A percentile compares a stretch with the other conserved stretches of the same genome.
These are phyloP conservation scores for Pseudoscleropodium purum DNA, from an alignment of 225 moss, liverwort and hornwort genomes.

Conservation along the genomic window DNA sequence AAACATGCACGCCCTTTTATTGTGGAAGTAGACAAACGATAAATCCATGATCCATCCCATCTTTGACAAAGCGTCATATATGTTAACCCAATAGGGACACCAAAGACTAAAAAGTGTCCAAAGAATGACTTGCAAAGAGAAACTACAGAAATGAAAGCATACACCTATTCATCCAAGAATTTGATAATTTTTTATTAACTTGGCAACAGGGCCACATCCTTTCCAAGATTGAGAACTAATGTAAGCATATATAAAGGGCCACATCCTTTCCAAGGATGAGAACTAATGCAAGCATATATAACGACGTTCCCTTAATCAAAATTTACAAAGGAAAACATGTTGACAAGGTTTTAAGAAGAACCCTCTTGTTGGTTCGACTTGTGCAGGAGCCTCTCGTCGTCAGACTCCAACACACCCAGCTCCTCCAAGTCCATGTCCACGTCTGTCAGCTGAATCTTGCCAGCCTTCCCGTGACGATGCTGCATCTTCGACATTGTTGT, in stretches of 20 bases:
- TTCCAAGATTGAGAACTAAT: background rate
- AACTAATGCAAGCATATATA: background rate
- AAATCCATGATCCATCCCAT: background rate
- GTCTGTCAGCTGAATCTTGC: constrained; percentile 1
- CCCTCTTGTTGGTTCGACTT: background rate
- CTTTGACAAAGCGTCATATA: background rate
- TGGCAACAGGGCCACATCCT: background rate
- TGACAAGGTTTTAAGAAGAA: background rate
- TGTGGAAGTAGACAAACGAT: background rate
- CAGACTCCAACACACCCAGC: background rate
- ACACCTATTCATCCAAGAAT: background rate
- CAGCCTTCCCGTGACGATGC: background rate
- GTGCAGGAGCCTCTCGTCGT: constrained; percentile 10
- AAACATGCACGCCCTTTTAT: background rate
- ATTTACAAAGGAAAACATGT: background rate
- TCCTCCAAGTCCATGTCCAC: constrained; percentile 29
- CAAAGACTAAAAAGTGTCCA: background rate
- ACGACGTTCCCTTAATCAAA: background rate
- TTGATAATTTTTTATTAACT: background rate
- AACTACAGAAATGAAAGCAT: background rate
- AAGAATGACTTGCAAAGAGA: background rate
- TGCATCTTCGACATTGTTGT: constrained; percentile 36
- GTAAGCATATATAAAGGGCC: background rate
- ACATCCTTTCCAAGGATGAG: background rate
- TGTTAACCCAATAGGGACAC: background rate